Evolutionary conservation across 495 filamentous ascomycete species (phyloP), one percentile per base, ranked within the genome.

Genomic region (Podospora bellae-mahoneyi): DNA sequence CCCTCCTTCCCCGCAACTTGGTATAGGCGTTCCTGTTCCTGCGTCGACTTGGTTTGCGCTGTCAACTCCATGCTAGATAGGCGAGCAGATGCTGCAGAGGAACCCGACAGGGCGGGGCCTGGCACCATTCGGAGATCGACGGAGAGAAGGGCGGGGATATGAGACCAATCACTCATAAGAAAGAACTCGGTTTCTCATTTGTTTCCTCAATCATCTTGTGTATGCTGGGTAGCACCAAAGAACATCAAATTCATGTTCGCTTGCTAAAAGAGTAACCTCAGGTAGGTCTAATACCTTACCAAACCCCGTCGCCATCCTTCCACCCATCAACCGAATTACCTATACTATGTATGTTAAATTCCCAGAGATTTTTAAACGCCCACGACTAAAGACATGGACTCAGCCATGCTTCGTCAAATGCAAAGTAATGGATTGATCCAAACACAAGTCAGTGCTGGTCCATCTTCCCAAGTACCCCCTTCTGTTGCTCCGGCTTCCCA

Each of bases 361-460:
- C 20, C 28, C 6, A 44, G 32, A 39, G 4, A 20, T 44, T 60
- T 66, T 66, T 66, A 13, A 66, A 66, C 64, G 64, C 64, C 64
- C 16, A 66, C 30, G 64, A 66, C 64, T 48, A 18, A 56, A 66
- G 64, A 59, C 64, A 59, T 7, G 30, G 32, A 7, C 53, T 39
- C 18, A 20, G 56, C 6, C 55, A 55, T 32, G 64, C 64, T 60
- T 59, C 56, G 64, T 26, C 64, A 55, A 39, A 66, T 66, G 64
- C 64, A 66, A 66, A 63, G 27, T 44, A 32, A 63, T 18, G 59
- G 48, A 19, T 10, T 13, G 18, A 7, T 48, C 18, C 18, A 10
- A 4, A 28, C 18, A 63, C 59, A 7, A 6, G 18, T 30, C 6
- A 9, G 59, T 28, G 59, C 23, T 30, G 27, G 61, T 48, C 30